Base-by-base conservation (phyloP, 495 filamentous ascomycete genomes). In the Penicillium fimorum region DNA sequence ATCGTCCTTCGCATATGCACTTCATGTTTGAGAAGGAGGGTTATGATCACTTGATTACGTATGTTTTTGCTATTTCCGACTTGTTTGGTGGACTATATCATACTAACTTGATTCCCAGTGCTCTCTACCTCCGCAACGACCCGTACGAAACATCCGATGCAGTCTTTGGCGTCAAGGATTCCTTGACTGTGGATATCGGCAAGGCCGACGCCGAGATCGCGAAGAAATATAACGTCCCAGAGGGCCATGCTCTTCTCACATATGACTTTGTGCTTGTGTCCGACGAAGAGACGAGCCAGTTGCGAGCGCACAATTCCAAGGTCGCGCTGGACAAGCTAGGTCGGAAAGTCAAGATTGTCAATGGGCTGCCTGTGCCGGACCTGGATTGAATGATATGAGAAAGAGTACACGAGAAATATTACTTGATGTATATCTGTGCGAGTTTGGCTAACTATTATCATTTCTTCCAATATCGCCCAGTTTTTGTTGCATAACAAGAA, bases 11-110 rank as follows among this genome's bases (percentile, higher is more conserved):
- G 44, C 92, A 97, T 77, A 86, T 96, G 79, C 92, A 96, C 74
- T 96, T 96, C 65, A 94, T 96, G 89, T 95, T 96, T 72, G 82
- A 87, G 69, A 95, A 92, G 77, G 74, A 79, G 71, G 91, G 86
- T 1, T 96, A 86, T 70, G 91, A 96, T 71, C 81, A 88, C 64
- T 75, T 97, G 61, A 84, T 96, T 62, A 97, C 92, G 87, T 91
- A 71, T 57, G 85, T 82, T 55, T 24, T 47, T 35, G 5, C 49
- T 37, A 44, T 30, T 50, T 48, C 25, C 9, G 15, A n/a, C 35
- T 17, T 40, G 40, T 44, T 17, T 29, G 1, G 22, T 61, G 30
- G 5, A n/a, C 52, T 43, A 20, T 30, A 11, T n/a, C 13, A 25
- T 42, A 18, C 17, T 53, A 51, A 63, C 22, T 15, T 24, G 12